Conservation (phyloP, 2,329 filamentous ascomycete species). For the Truncatella angustata region DNA sequence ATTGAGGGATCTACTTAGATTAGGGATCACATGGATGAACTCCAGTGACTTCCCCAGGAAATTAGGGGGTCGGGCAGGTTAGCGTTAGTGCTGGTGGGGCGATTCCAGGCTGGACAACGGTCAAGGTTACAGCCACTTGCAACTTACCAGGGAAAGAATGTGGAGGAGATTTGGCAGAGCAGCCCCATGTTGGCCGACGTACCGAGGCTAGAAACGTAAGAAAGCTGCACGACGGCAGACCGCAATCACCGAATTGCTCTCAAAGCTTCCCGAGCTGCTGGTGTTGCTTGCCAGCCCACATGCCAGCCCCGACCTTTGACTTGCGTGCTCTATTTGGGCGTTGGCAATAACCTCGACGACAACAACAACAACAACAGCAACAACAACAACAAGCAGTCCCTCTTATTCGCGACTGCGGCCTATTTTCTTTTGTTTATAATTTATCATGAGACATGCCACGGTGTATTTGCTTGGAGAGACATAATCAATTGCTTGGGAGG, state of each 20-base stretch:
- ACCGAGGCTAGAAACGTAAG: slow-evolving; percentile 5
- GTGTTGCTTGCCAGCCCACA: background rate
- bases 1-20: too few species aligned
- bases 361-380: too few species aligned
- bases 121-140: background rate
- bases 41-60: background rate
- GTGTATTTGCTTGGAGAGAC: background rate
- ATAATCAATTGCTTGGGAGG: background rate
- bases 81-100: background rate
- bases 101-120: slow-evolving; percentile 5
- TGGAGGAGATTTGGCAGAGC: background rate
- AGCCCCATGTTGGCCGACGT: background rate
- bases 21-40: background rate
- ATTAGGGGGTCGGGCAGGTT: background rate
- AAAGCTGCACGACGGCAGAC: background rate
- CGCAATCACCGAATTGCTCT: slow-evolving; percentile 7
- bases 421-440: background rate
- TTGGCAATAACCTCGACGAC: background rate
- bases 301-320: slow-evolving; percentile 1
- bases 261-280: background rate
- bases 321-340: background rate
- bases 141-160: background rate
- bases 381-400: background rate
- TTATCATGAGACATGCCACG: background rate
- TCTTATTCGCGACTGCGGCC: background rate